Evolutionary conservation across 169 alveolate species (phyloP).

Genomic region (Ichthyophthirius multifiliis): DNA sequence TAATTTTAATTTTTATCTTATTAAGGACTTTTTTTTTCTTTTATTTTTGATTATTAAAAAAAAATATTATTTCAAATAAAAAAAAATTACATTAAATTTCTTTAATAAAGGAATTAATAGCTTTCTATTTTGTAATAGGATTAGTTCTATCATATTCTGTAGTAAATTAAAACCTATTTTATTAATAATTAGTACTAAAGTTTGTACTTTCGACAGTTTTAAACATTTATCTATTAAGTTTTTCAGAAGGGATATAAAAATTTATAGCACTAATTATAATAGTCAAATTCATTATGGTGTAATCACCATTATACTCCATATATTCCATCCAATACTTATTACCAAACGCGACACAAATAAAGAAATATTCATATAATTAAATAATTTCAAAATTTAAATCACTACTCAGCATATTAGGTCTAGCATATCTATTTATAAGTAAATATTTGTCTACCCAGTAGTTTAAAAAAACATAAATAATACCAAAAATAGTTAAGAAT

Average conservation of each 20-base stretch:
- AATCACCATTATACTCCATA: background rate
- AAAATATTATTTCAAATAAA: too few relatives aligned
- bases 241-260: background rate
- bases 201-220: background rate
- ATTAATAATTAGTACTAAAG: background rate
- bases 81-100: background rate
- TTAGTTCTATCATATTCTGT: background rate
- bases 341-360: background rate
- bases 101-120: background rate
- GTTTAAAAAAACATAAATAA: background rate
- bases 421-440: background rate
- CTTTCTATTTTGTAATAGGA: slow-evolving; percentile 1
- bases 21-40: too few relatives aligned
- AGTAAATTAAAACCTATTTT: background rate
- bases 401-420: background rate
- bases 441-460: background rate
- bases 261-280: background rate
- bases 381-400: background rate
- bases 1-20: too few relatives aligned
- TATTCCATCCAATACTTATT: background rate
- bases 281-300: background rate
- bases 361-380: background rate
- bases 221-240: background rate
- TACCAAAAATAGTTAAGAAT: background rate
- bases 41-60: too few relatives aligned